Base-by-base conservation (phyloP, 805 yeast species). In the Maudiozyma turicensis region DNA sequence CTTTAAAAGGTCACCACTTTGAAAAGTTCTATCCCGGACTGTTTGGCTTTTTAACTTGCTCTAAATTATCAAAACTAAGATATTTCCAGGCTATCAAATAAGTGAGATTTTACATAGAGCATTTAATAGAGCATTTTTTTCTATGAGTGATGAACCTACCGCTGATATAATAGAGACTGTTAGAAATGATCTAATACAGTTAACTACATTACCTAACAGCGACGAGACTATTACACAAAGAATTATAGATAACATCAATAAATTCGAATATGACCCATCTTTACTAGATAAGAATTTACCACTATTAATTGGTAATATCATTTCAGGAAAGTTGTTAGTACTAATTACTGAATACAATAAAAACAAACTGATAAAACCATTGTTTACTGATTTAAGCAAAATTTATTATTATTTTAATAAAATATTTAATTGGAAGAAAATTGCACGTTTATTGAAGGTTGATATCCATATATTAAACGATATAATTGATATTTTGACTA, bases 381-480 rank as follows among this genome's bases (percentile, higher is more conserved):
- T 37, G 9, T 10, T 33, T 32, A 33, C 43, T 6, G 6, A 14
- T 8, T 9, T 43, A 14, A 43, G 44, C 50, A 35, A 52, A 34
- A 59, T 80, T 0, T 70, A 83, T 45, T 89, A 88, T 63, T 70
- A 69, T 7, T 64, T 88, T 15, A 67, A 81, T 29, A 86, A 84
- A 58, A 74, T 86, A 7, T 68, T 91, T 40, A 85, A 86, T 0
- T 68, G 78, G 54, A 86, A 85, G 63, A 69, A 74, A 11, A 69
- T 84, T 3, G 66, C 78, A n/a, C 73, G 73, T 50, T 77, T 77
- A 63, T 72, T 87, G 45, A 72, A 81, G 2, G 78, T 84, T 31
- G 82, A 84, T 47, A 76, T 84, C 1, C 66, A 71, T 48, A 57
- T 76, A 13, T 61, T 86, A 6, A 70, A 73, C 0, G 50, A 54